phyloP scores from a whole-genome alignment of 2,329 filamentous ascomycete genomes.

The Botrytis deweyae region DNA sequence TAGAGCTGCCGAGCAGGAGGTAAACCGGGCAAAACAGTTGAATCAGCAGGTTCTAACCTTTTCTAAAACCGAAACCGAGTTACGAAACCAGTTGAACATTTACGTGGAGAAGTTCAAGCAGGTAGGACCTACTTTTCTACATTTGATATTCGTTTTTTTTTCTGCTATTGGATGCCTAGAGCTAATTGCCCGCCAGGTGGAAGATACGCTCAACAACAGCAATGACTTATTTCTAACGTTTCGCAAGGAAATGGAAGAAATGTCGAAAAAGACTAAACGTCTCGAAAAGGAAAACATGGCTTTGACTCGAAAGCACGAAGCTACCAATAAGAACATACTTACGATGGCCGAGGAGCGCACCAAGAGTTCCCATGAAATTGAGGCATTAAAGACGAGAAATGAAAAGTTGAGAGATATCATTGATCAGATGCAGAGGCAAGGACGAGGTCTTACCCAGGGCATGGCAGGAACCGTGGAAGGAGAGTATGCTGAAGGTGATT shows the following conservation, averaged over 20 bases:
- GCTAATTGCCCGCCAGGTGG: slow-evolving; percentile 69
- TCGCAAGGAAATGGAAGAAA: slow-evolving; percentile 98
- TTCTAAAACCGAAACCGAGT: slow-evolving; percentile 90
- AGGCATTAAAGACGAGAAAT: slow-evolving; percentile 74
- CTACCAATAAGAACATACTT: slow-evolving; percentile 90
- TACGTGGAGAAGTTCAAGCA: slow-evolving; percentile 99
- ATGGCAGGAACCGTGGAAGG: slow-evolving; percentile 59
- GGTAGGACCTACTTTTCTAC: slow-evolving; percentile 55
- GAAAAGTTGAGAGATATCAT: slow-evolving; percentile 92
- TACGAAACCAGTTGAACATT: slow-evolving; percentile 92
- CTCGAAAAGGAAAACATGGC: slow-evolving; percentile 95
- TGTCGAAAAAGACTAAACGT: slow-evolving; percentile 98
- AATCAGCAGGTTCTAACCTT: slow-evolving; percentile 93
- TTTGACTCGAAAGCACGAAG: slow-evolving; percentile 88
- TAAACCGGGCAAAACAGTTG: slow-evolving; percentile 75
- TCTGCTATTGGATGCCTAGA: slow-evolving; percentile 22
- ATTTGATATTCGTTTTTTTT: background rate
- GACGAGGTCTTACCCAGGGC: slow-evolving; percentile 70
- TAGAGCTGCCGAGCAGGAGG: slow-evolving; percentile 81
- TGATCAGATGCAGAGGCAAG: slow-evolving; percentile 93
- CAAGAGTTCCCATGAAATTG: slow-evolving; percentile 70
- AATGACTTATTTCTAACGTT: slow-evolving; percentile 97
- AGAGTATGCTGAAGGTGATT: slow-evolving; percentile 56
- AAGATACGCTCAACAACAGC: slow-evolving; percentile 97
- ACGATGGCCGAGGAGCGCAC: slow-evolving; percentile 95